phyloP scores from a whole-genome alignment of 169 alveolate genomes.

The Plasmodium knowlesi region DNA sequence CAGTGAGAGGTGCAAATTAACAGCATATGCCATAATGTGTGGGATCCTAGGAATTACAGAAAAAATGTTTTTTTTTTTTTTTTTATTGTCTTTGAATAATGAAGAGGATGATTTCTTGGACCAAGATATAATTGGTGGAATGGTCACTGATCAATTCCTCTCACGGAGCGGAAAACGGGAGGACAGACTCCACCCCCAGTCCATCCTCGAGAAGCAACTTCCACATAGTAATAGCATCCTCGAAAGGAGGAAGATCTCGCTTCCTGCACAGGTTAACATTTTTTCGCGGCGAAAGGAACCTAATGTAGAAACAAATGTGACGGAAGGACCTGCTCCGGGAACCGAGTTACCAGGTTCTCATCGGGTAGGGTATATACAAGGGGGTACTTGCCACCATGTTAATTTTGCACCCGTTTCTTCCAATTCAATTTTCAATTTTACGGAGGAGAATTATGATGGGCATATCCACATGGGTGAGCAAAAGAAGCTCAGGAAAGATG shows the following conservation, averaged over 20 bases:
- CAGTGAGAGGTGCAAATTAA: conserved; percentile 66
- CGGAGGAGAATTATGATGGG: neutral
- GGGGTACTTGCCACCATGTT: neutral
- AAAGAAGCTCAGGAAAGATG: neutral
- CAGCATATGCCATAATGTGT: conserved; percentile 74
- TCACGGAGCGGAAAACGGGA: neutral
- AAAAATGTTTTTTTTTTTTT: conserved; percentile 47
- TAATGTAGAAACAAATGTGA: neutral
- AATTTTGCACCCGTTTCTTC: neutral
- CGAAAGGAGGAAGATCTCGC: neutral
- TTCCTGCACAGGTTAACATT: neutral
- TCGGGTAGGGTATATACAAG: neutral
- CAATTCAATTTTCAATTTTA: neutral
- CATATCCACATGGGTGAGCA: neutral
- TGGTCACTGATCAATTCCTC: neutral
- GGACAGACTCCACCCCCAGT: neutral
- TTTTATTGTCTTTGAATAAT: conserved; percentile 14
- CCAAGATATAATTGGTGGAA: neutral
- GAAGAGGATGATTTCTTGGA: neutral
- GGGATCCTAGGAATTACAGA: conserved; percentile 62
- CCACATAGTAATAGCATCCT: neutral
- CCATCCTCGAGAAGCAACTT: neutral
- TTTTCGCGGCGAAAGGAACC: neutral
- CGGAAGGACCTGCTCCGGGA: neutral
- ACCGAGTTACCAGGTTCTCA: neutral